Percentiles rank a stretch among this genome's conserved stretches.
These are phyloP conservation scores for Phytopythium litorale DNA, from an alignment of 352 stramenopile species.

Conservation along the genomic window DNA sequence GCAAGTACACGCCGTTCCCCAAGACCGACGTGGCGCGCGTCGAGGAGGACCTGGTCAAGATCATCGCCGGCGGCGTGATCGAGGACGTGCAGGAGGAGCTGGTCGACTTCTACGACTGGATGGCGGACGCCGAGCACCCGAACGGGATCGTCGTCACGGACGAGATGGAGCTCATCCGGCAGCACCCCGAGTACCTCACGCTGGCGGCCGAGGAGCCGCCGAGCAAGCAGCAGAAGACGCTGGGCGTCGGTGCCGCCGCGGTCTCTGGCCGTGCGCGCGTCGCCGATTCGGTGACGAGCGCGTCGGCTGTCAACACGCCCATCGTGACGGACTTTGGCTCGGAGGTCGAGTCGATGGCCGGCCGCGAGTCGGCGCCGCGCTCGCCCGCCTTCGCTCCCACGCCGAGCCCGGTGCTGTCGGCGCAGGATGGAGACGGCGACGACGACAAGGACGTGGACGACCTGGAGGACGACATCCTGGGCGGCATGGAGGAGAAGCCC, in stretches of 20 bases:
- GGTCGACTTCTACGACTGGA: conserved; percentile 87
- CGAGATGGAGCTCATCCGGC: conserved; percentile 78
- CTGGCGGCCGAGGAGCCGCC: conserved; percentile 41
- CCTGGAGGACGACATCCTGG: conserved; percentile 73
- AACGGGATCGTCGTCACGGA: conserved; percentile 70
- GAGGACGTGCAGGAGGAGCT: conserved; percentile 85
- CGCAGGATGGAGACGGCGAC: conserved; percentile 44
- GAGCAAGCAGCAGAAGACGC: conserved; percentile 34
- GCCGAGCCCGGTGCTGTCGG: conserved; percentile 47
- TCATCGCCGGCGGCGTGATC: conserved; percentile 64
- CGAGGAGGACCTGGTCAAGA: conserved; percentile 81
- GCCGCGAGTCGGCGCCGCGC: conserved; percentile 56
- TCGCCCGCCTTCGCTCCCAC: conserved; percentile 58
- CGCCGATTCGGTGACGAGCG: conserved; percentile 5
- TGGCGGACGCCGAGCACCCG: conserved; percentile 71
- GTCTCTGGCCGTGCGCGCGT: conserved; percentile 13
- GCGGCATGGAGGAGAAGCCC: conserved; percentile 65
- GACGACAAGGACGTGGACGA: conserved; percentile 78
- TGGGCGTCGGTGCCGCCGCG: conserved; percentile 8
- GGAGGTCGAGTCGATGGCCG: conserved; percentile 55
- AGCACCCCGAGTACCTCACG: conserved; percentile 78
- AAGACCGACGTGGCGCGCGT: conserved; percentile 81
- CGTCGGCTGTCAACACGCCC: conserved; percentile 67
- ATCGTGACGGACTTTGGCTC: conserved; percentile 65
- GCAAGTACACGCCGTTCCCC: conserved; percentile 78